phyloP scores from a whole-genome alignment of 176 grass and related monocot species.

The Musa itinerans region DNA sequence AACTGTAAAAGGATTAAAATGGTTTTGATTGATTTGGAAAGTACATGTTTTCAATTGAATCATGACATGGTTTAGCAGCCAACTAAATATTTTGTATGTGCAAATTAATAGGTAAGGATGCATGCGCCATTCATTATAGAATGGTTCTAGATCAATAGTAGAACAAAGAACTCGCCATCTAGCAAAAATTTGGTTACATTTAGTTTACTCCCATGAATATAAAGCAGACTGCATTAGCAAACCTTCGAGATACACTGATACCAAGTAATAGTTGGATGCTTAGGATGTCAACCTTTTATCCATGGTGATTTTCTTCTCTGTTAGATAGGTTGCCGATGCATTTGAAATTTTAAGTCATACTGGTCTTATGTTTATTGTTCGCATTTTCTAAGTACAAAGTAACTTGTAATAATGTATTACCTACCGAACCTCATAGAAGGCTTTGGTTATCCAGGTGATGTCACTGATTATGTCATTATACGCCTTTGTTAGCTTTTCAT shows the following conservation, averaged over 20 bases:
- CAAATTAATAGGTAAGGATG: too few species aligned
- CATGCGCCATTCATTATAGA: too few species aligned
- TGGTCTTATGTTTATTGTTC: background rate
- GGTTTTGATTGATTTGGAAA: too few species aligned
- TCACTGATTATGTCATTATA: background rate
- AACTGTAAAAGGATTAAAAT: too few species aligned
- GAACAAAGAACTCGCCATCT: too few species aligned
- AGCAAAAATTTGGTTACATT: background rate
- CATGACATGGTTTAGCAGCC: too few species aligned
- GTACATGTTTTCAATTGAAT: too few species aligned
- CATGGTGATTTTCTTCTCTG: background rate
- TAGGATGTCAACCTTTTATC: background rate
- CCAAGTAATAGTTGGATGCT: too few species aligned
- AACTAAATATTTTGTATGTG: too few species aligned
- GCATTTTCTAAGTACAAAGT: background rate
- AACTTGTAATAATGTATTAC: background rate
- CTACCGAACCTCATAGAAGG: background rate
- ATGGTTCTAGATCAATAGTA: too few species aligned
- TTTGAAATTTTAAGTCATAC: background rate
- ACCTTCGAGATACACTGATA: too few species aligned
- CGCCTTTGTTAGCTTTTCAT: background rate
- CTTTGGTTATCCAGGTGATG: background rate
- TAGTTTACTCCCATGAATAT: background rate
- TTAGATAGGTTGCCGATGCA: background rate
- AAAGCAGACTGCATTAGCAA: too few species aligned